phyloP scores from a whole-genome alignment of 176 grass and related monocot species.

The Dendrocalamus sinicus region DNA sequence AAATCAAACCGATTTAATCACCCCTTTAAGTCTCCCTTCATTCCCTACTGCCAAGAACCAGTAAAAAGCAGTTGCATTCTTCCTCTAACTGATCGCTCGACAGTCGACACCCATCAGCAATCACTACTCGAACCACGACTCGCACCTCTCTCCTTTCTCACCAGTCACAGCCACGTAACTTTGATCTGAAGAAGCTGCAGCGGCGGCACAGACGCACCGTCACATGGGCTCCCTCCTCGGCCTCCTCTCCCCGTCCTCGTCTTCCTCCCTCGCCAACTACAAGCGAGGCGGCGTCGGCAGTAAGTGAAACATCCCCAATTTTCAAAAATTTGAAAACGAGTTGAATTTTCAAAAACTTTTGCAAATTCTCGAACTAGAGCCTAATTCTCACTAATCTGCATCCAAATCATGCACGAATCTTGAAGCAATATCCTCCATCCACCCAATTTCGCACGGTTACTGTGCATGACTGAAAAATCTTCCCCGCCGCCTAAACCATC shows the following conservation, averaged over 20 bases:
- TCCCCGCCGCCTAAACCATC: too few species aligned
- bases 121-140: background rate
- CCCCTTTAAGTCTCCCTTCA: background rate
- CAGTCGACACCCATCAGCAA: background rate
- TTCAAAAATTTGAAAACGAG: too few species aligned
- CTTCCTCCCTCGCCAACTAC: constrained; percentile 16
- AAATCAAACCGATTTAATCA: too few species aligned
- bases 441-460: too few species aligned
- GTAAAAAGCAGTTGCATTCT: constrained; percentile 30
- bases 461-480: too few species aligned
- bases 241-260: constrained; percentile 33
- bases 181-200: background rate
- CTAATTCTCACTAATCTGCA: too few species aligned
- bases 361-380: too few species aligned
- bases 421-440: too few species aligned
- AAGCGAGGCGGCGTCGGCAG: constrained; percentile 29
- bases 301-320: too few species aligned
- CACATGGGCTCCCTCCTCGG: constrained; percentile 26
- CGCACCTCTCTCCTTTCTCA: background rate
- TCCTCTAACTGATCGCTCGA: background rate
- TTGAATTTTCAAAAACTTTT: too few species aligned
- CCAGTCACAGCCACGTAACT: background rate
- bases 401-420: too few species aligned
- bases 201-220: constrained; percentile 9
- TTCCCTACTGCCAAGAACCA: background rate